A percentile compares a stretch with the other conserved stretches of the same genome.
phyloP scores from a whole-genome alignment of 2,329 filamentous ascomycete species.

The Epichloe uncinata region DNA sequence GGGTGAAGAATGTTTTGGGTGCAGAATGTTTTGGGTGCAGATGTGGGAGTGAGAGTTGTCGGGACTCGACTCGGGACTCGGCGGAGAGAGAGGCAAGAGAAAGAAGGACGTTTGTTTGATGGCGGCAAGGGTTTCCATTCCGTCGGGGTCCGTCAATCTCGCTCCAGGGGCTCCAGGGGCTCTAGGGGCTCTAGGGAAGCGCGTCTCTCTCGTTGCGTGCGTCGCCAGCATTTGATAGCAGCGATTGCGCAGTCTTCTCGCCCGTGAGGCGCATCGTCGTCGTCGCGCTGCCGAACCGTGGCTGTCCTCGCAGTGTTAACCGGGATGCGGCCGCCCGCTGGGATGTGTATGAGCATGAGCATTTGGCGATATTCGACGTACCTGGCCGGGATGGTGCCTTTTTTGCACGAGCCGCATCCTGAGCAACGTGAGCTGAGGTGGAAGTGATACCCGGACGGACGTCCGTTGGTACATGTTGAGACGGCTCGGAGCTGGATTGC shows the following conservation, averaged over 20 bases:
- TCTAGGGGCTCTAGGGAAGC: too few species aligned
- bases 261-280: too few species aligned
- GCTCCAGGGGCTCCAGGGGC: too few species aligned
- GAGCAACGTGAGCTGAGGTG: not conserved
- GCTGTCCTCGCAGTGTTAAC: not conserved
- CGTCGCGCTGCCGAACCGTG: too few species aligned
- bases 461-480: not conserved
- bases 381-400: not conserved
- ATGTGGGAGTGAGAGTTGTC: not conserved
- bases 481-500: not conserved
- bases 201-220: too few species aligned
- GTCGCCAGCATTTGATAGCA: too few species aligned
- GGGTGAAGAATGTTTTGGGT: not conserved
- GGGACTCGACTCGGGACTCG: not conserved
- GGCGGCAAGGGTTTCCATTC: not conserved
- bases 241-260: too few species aligned
- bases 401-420: not conserved
- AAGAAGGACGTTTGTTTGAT: not conserved
- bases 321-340: not conserved
- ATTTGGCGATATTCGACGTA: not conserved
- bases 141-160: not conserved
- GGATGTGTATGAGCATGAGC: not conserved
- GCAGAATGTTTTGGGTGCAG: too few species aligned
- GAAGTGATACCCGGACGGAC: not conserved
- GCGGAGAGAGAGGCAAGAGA: not conserved